Evolutionary conservation across 2,329 filamentous ascomycete species (phyloP).

Genomic region (Tolypocladium paradoxum): DNA sequence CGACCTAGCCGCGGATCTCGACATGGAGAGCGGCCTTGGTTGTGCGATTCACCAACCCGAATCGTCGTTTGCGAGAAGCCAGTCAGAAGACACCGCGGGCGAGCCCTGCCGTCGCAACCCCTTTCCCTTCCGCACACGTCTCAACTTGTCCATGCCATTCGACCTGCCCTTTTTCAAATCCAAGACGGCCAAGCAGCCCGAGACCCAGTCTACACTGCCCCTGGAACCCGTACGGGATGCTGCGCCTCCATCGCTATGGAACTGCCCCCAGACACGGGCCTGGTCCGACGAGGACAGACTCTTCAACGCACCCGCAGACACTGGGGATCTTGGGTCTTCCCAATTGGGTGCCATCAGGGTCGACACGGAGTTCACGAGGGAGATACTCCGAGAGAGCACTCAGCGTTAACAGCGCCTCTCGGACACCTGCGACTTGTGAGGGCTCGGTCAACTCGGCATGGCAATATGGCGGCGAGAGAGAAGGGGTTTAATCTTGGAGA

Average conservation of each 20-base stretch:
- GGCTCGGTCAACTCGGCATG: not conserved
- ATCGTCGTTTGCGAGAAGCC: not conserved
- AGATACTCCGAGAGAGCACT: not conserved
- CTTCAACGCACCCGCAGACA: not conserved
- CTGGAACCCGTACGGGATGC: too few relatives aligned
- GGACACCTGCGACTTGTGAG: not conserved
- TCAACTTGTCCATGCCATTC: conserved; percentile 15
- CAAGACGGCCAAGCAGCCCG: not conserved
- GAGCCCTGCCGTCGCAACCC: conserved; percentile 12
- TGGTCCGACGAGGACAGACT: not conserved
- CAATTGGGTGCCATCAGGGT: not conserved
- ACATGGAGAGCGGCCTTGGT: not conserved
- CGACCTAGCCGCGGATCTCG: not conserved
- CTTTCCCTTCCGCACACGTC: conserved; percentile 22
- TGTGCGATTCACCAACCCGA: too few relatives aligned
- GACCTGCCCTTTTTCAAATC: conserved; percentile 9
- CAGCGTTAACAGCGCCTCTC: not conserved
- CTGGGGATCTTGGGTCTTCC: not conserved
- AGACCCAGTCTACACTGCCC: not conserved
- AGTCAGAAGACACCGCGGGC: not conserved
- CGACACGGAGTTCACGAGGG: not conserved
- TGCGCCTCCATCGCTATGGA: not conserved
- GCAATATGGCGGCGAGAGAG: not conserved
- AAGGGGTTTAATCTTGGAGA: not conserved
- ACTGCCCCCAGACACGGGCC: not conserved